Conservation (phyloP, 768 basidiomycete genomes). For the Boletus rex-veris region DNA sequence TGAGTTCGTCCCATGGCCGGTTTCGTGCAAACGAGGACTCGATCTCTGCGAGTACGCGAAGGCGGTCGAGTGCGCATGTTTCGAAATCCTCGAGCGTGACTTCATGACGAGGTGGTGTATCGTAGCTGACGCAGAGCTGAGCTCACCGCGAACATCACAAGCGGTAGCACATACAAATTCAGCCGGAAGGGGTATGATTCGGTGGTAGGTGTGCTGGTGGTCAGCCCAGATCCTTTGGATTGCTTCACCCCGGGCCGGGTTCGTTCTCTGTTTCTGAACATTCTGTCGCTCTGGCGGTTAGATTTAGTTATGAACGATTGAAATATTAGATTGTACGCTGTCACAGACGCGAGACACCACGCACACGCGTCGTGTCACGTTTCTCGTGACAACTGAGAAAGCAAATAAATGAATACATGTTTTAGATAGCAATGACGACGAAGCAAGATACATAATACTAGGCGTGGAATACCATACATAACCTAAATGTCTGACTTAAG, state of each 20-base stretch:
- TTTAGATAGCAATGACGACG: conserved; percentile 19
- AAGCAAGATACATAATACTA: conserved; percentile 26
- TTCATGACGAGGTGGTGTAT: conserved; percentile 78
- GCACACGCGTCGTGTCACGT: conserved; percentile 17
- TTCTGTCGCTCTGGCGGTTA: neutral
- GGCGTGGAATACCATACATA: conserved; percentile 31
- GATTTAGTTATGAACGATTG: neutral
- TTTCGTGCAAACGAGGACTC: conserved; percentile 86
- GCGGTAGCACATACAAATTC: conserved; percentile 62
- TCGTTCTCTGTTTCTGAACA: conserved; percentile 22
- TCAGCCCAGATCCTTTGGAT: neutral
- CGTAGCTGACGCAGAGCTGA: conserved; percentile 59
- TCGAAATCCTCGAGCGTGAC: conserved; percentile 97
- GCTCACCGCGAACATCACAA: neutral
- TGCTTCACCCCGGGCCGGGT: neutral
- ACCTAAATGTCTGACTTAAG: conserved; percentile 17
- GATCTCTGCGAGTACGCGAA: conserved; percentile 86
- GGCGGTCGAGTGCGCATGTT: conserved; percentile 79
- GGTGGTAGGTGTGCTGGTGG: neutral
- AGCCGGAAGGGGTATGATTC: conserved; percentile 60
- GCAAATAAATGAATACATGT: neutral
- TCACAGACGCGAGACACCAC: conserved; percentile 28
- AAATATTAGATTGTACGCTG: neutral
- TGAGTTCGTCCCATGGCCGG: conserved; percentile 75
- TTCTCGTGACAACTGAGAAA: neutral